Evolutionary conservation across 2,329 filamentous ascomycete genomes (phyloP), one percentile per base, ranked within the genome.

Genomic region (Dothistroma septosporum): DNA sequence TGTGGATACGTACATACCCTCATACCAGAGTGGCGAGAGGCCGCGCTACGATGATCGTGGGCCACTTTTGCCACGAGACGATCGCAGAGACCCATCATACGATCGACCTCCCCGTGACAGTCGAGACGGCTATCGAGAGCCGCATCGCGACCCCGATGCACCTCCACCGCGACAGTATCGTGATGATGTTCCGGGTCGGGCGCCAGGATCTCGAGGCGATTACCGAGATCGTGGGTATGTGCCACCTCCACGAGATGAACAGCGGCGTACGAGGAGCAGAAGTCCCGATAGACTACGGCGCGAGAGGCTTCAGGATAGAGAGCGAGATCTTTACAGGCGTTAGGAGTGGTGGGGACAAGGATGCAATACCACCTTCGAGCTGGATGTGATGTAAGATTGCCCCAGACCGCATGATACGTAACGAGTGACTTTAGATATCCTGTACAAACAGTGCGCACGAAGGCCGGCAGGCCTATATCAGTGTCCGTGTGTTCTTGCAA

Each of bases 1-100:
- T 56, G 70, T 69, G 8, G 79, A 81, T 61, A 78, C 75, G 0
- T 80, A 80, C 63, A 77, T 80, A 31, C 79, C 79, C 1, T 74
- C 73, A 50, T 80, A 80, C 60, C 64, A 66, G 37, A 56, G 64
- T 37, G 66, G 66, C 19, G 50, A 53, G 31, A 33, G 50, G 19
- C 53, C 44, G 19, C 33, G 59, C 19, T 55, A 57, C 46, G 59
- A 58, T 19, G 46, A 46, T 24, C 21, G 55, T 60, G 67, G 35
- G 48, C 63, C 50, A 53, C 63, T 19, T 32, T 58, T 61, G 31
- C 59, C 61, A 37, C 53, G 62, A 31, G 63, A 63, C 12, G 53
- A 62, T 16, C 56, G 61, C 32, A 55, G 65, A 21, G 67, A 67
- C 35, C 53, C 57, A 21, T 64, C 57, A 21, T 64, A 67, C 28